Percentiles rank a stretch among this genome's conserved stretches.
Conservation (phyloP, 1,284 basidiomycete species). For the Cryptococcus sp. region DNA sequence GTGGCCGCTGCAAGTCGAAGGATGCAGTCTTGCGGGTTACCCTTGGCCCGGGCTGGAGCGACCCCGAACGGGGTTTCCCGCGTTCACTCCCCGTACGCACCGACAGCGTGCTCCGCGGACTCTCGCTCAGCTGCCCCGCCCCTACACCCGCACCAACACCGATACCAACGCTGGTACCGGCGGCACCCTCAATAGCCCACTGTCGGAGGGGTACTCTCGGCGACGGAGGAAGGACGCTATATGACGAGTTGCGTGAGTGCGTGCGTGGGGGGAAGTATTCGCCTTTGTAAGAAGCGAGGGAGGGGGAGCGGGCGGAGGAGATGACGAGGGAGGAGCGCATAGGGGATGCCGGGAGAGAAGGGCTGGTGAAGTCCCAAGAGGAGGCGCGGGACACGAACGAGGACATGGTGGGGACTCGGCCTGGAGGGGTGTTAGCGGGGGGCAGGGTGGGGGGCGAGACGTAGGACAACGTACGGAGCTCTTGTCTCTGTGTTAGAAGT, state of each 20-base stretch:
- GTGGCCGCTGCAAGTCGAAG: slow-evolving; percentile 16
- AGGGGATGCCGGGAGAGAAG: slow-evolving; percentile 33
- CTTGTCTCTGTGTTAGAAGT: slow-evolving; percentile 34
- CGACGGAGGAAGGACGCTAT: slow-evolving; percentile 24
- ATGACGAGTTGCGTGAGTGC: slow-evolving; percentile 22
- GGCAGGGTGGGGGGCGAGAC: not conserved
- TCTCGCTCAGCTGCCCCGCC: not conserved
- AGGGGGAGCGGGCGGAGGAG: slow-evolving; percentile 15
- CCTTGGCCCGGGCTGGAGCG: not conserved
- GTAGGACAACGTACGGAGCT: slow-evolving; percentile 26
- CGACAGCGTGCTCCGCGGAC: not conserved
- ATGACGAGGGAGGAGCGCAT: slow-evolving; percentile 12
- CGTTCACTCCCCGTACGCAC: slow-evolving; percentile 19
- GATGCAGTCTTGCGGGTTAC: slow-evolving; percentile 23
- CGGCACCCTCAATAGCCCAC: slow-evolving; percentile 26
- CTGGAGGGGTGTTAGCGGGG: slow-evolving; percentile 5
- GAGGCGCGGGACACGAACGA: slow-evolving; percentile 34
- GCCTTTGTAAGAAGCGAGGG: slow-evolving; percentile 16
- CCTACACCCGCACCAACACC: too few species aligned
- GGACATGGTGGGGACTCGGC: slow-evolving; percentile 33
- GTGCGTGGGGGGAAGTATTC: slow-evolving; percentile 14
- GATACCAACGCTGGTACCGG: too few species aligned
- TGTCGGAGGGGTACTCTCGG: slow-evolving; percentile 36
- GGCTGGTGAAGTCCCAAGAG: slow-evolving; percentile 39
- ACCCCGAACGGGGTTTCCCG: slow-evolving; percentile 8